A percentile compares a stretch with the other conserved stretches of the same genome.
phyloP scores from a whole-genome alignment of 768 basidiomycete genomes.

The Termitomyces sp. region DNA sequence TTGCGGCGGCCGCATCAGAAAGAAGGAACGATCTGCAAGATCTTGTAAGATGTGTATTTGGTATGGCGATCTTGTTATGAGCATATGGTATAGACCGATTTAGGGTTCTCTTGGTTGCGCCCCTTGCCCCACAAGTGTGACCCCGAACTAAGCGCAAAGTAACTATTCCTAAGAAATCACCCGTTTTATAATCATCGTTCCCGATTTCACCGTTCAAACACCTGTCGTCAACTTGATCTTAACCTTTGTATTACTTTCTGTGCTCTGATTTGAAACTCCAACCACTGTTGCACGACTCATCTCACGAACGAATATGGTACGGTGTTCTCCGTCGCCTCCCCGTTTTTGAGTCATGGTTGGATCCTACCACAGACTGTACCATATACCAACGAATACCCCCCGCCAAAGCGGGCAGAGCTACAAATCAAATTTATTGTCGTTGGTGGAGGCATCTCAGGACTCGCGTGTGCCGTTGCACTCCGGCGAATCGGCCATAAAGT shows the following conservation, averaged over 20 bases:
- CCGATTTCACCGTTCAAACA: not conserved
- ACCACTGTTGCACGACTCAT: not conserved
- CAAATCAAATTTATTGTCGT: constrained; percentile 29
- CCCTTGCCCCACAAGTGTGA: constrained; percentile 1
- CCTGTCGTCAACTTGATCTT: not conserved
- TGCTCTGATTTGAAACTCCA: not conserved
- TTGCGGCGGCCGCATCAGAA: constrained; percentile 8
- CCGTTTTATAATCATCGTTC: not conserved
- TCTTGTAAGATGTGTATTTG: not conserved
- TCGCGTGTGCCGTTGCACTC: constrained; percentile 48
- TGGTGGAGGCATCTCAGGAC: constrained; percentile 44
- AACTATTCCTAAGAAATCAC: not conserved
- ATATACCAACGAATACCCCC: not conserved
- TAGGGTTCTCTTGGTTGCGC: not conserved
- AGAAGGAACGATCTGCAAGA: constrained; percentile 7
- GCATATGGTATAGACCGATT: constrained; percentile 2
- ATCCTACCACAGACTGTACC: not conserved
- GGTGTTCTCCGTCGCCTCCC: too few relatives aligned
- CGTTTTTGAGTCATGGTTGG: not conserved
- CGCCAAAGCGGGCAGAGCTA: constrained; percentile 16
- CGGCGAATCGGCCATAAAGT: constrained; percentile 50
- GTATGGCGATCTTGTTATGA: constrained; percentile 8
- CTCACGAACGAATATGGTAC: not conserved
- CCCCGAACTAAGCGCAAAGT: constrained; percentile 1
- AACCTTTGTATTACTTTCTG: not conserved